Base-by-base conservation (phyloP, 495 filamentous ascomycete species). In the Symbiotaphrina buchneri region DNA sequence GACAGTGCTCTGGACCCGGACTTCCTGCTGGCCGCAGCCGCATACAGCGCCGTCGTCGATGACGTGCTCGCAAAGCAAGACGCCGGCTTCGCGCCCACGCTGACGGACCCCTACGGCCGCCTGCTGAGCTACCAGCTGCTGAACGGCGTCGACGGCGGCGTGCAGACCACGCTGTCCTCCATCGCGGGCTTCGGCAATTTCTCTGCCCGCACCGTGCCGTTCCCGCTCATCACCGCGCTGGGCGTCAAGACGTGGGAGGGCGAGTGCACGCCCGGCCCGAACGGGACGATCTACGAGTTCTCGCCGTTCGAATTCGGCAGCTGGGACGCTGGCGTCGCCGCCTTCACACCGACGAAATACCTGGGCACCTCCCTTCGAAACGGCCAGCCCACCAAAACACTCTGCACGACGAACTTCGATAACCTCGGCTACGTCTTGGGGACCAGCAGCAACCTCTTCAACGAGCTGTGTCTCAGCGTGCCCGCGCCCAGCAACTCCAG, bases 371-470 rank as follows among this genome's bases (percentile, higher is more conserved):
- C 74, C 41, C 90, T 93, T 50, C 65, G 55, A 23, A 58, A 36
- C 14, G 85, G 85, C 23, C 39, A 47, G 14, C 52, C 60, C 1
- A 38, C 52, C n/a, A 49, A 56, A 36, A 63, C 69, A 34, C 42
- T 51, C 18, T 95, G 85, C 46, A 58, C 90, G 3, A 47, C 53
- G 5, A 85, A 85, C 3, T 90, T 80, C 41, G 85, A 95, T 54
- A 81, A 81, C 43, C 65, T 60, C 26, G 82, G 81, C 15, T 95
- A 63, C 47, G 52, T 92, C 20, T 83, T 91, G 65, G 87, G 85
- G 20, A 92, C 84, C 0, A 84, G 75, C n/a, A 80, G 73, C 13
- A 74, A 74, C 6, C 63, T 94, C 20, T 94, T 95, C 69, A 94
- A 95, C 53, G 49, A 60, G 32, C 60, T 74, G 48, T 41, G 87